Evolutionary conservation across 1,284 basidiomycete species (phyloP).

Genomic region (Abortiporus biennis): DNA sequence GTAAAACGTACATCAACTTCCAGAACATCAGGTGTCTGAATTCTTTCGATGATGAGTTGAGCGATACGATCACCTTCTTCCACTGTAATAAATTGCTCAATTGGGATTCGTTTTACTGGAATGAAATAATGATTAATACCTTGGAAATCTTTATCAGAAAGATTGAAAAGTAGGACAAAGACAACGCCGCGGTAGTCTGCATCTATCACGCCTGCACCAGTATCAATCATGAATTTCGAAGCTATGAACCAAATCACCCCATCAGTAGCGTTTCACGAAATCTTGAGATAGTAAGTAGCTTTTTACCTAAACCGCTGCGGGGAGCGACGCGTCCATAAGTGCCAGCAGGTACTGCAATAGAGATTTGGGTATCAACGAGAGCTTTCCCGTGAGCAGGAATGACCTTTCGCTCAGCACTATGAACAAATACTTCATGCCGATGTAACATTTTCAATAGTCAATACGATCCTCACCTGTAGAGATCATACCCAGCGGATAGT

Average conservation of each 20-base stretch:
- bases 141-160: slow-evolving; percentile 83
- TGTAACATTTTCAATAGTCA: no score
- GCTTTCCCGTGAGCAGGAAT: slow-evolving; percentile 87
- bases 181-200: slow-evolving; percentile 92
- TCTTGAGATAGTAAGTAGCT: background rate
- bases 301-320: slow-evolving; percentile 85
- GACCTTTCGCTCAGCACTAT: slow-evolving; percentile 70
- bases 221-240: slow-evolving; percentile 95
- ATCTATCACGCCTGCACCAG: slow-evolving; percentile 95
- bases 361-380: slow-evolving; percentile 85
- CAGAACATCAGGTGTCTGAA: slow-evolving; percentile 78
- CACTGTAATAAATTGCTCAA: slow-evolving; percentile 47
- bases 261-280: background rate
- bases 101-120: slow-evolving; percentile 3
- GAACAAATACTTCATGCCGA: no score
- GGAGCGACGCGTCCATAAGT: slow-evolving; percentile 97
- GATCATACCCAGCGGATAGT: slow-evolving; percentile 89
- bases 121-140: slow-evolving; percentile 49
- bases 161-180: slow-evolving; percentile 94
- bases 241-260: slow-evolving; percentile 41
- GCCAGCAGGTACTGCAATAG: slow-evolving; percentile 86
- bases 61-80: slow-evolving; percentile 90
- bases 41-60: slow-evolving; percentile 90
- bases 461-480: slow-evolving; percentile 88
- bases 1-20: slow-evolving; percentile 71